phyloP scores from a whole-genome alignment of 1,284 basidiomycete genomes.

The Filobasidium uniguttulatum region DNA sequence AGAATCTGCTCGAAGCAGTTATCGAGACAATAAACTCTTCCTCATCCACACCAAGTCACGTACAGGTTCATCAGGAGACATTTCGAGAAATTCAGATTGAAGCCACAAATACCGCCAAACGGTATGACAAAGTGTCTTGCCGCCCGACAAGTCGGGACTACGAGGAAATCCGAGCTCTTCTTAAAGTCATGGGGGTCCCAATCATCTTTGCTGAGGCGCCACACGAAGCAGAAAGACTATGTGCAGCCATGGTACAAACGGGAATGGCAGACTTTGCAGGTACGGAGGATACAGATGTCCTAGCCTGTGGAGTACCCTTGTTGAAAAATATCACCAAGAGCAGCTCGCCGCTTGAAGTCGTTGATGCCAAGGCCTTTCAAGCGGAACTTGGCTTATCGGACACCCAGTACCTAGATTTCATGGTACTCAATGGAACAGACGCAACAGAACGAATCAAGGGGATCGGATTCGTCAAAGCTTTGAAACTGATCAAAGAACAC shows the following conservation, averaged over 20 bases:
- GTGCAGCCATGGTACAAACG: constrained; percentile 53
- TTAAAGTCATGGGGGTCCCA: constrained; percentile 61
- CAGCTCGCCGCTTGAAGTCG: constrained; percentile 46
- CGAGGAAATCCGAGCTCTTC: constrained; percentile 35
- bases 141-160: constrained; percentile 26
- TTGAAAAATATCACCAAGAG: constrained; percentile 56
- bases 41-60: no score
- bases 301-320: constrained; percentile 47
- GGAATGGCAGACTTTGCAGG: constrained; percentile 70
- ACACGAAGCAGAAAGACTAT: constrained; percentile 70
- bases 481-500: constrained; percentile 54
- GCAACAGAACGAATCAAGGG: constrained; percentile 67
- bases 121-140: constrained; percentile 24
- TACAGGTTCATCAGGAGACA: constrained; percentile 18
- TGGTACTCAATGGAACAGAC: constrained; percentile 72
- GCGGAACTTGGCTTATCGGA: constrained; percentile 42
- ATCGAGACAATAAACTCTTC: no score
- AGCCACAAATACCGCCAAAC: constrained; percentile 16
- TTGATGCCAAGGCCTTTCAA: constrained; percentile 55
- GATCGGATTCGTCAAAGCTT: constrained; percentile 58
- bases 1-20: no score
- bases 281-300: constrained; percentile 59
- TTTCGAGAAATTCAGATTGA: no score
- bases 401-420: constrained; percentile 58
- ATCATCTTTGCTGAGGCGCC: constrained; percentile 52